Evolutionary conservation across 352 stramenopile genomes (phyloP), one percentile per base, ranked within the genome.

Genomic region (Phytophthora agathidicida): DNA sequence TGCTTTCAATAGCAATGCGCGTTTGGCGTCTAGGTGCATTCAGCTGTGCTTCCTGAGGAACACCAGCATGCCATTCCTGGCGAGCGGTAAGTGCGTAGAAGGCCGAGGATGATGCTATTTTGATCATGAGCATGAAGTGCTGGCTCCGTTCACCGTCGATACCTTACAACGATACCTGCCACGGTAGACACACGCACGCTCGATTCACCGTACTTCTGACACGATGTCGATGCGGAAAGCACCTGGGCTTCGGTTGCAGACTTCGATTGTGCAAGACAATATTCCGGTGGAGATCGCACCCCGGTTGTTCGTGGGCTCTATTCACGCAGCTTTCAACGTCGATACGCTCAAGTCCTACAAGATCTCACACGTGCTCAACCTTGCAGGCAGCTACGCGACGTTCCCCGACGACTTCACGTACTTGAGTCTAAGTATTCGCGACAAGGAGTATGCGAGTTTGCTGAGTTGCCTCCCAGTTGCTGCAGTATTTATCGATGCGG

Each of bases 321-420:
- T 94, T 33, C 88, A 97, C 59, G 81, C 85, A 0, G 83, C 87
- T 19, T 96, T 96, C 65, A 96, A 97, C 46, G 60, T 90, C 36
- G 89, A 97, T 27, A 73, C 62, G 3, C 82, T 97, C 42, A 80
- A 93, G 43, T 66, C 83, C 28, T 71, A 68, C 47, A 76, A 77
- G 11, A 93, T 97, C 47, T 82, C 88, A 13, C 89, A 96, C 46
- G 69, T 97, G 6, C 58, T 97, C 26, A 96, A 97, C 55, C 81
- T 94, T 10, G 86, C 89, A 0, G 89, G 88, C 24, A 80, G 71
- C 31, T 86, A 91, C 39, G 80, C 86, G n/a, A 96, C 88, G 19
- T 97, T 96, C 60, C 91, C 91, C 1, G 72, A 90, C 8, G 67
- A 86, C 17, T 97, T 97, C 48, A 93, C 81, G 16, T 97, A 97